Conservation (phyloP, 352 stramenopile genomes). For the Pythium vanterpoolii region DNA sequence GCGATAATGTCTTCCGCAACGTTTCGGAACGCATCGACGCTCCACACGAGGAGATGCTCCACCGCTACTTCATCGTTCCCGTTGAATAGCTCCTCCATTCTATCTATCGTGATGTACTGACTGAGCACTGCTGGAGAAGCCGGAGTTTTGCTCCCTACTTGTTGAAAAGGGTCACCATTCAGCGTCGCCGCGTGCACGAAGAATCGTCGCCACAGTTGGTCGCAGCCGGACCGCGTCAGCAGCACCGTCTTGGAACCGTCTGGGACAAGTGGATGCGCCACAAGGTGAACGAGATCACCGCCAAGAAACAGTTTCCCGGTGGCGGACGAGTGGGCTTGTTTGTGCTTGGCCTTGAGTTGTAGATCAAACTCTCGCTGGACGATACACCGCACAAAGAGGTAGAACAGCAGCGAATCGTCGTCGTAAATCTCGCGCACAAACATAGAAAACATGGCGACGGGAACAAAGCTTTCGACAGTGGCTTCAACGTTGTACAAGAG, state of each 20-base stretch:
- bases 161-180: neutral
- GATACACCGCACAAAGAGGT: conserved; percentile 39
- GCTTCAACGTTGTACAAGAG: conserved; percentile 67
- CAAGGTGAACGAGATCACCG: conserved; percentile 15
- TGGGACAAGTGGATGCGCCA: conserved; percentile 41
- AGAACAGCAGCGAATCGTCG: conserved; percentile 64
- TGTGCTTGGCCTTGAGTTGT: conserved; percentile 53
- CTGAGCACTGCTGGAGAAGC: conserved; percentile 28
- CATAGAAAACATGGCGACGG: conserved; percentile 47
- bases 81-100: conserved; percentile 26
- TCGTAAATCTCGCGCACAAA: conserved; percentile 74
- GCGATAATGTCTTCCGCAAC: conserved; percentile 70
- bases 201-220: conserved; percentile 38
- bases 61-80: conserved; percentile 14
- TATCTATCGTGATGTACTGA: conserved; percentile 39
- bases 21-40: conserved; percentile 47
- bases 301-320: conserved; percentile 41
- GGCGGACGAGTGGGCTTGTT: conserved; percentile 45
- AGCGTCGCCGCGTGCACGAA: conserved; percentile 28
- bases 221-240: conserved; percentile 37
- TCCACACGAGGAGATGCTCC: conserved; percentile 42
- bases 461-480: conserved; percentile 38
- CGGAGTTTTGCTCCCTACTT: neutral
- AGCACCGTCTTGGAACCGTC: conserved; percentile 59
- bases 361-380: conserved; percentile 57